These are phyloP conservation scores for Radiomyces spectabilis DNA, from an alignment of 192 early-diverging fungal genomes.

Conservation along the genomic window DNA sequence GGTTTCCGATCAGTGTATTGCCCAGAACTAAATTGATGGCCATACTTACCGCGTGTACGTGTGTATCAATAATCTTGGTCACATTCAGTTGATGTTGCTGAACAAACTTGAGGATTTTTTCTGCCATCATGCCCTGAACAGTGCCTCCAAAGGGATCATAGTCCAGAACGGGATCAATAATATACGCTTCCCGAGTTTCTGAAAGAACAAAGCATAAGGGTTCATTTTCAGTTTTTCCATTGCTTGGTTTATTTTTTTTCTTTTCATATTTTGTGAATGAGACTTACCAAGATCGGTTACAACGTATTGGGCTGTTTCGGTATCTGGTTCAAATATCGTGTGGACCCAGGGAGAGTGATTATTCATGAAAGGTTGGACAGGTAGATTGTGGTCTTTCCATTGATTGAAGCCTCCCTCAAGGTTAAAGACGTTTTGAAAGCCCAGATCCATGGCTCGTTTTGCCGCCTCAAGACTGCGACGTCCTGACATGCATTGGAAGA, in stretches of 20 bases:
- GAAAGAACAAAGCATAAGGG: neutral
- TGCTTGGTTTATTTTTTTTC: no score
- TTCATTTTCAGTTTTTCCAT: no score
- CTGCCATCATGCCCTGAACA: conserved; percentile 10
- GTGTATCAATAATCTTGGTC: conserved; percentile 24
- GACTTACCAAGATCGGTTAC: conserved; percentile 23
- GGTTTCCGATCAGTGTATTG: no score
- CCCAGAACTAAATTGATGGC: no score
- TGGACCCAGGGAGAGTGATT: conserved; percentile 28
- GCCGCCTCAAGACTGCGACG: conserved; percentile 15
- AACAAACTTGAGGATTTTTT: conserved; percentile 13
- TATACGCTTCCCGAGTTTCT: conserved; percentile 21
- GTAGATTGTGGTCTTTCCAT: conserved; percentile 4
- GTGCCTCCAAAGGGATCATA: conserved; percentile 16
- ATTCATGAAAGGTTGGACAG: conserved; percentile 18
- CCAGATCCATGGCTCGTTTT: conserved; percentile 2
- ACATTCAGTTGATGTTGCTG: conserved; percentile 10
- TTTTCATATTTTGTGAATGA: neutral
- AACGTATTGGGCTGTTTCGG: conserved; percentile 25
- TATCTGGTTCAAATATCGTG: conserved; percentile 16
- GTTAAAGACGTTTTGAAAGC: conserved; percentile 15
- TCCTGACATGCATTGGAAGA: conserved; percentile 25
- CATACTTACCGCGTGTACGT: conserved; percentile 23
- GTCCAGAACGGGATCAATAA: conserved; percentile 23
- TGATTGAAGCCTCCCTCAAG: conserved; percentile 12